phyloP scores from a whole-genome alignment of 257 asterid genomes.

The Nicotiana knightiana region DNA sequence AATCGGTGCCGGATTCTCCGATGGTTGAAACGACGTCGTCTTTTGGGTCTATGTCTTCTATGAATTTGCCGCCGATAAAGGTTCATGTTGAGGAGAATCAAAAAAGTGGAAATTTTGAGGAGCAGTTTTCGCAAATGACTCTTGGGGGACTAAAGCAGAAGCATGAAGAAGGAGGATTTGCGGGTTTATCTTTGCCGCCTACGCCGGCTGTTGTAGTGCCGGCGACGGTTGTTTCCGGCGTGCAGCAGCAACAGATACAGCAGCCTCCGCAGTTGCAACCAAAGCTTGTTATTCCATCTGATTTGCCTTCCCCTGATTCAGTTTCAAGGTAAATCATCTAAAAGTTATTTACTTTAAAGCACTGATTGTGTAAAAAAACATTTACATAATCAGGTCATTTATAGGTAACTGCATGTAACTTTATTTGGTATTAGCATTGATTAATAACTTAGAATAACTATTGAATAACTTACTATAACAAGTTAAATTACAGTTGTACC shows the following conservation, averaged over 20 bases:
- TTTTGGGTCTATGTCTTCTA: conserved; percentile 75
- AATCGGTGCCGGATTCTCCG: conserved; percentile 84
- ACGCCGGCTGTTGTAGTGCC: background rate
- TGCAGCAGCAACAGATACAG: conserved; percentile 8
- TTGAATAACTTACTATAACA: too few species aligned
- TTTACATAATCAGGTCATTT: too few species aligned
- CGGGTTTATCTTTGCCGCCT: conserved; percentile 10
- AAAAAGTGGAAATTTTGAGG: conserved; percentile 60
- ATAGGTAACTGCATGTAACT: too few species aligned
- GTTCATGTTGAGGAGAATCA: conserved; percentile 63
- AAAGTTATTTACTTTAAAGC: background rate
- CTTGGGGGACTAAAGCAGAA: conserved; percentile 32
- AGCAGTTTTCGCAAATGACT: conserved; percentile 61
- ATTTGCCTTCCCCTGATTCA: conserved; percentile 17
- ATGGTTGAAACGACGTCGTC: conserved; percentile 73
- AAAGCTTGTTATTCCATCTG: conserved; percentile 6
- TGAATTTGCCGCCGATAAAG: conserved; percentile 75
- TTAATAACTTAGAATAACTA: too few species aligned
- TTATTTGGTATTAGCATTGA: too few species aligned
- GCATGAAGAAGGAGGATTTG: conserved; percentile 47
- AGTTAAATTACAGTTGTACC: too few species aligned
- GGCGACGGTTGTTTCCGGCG: background rate
- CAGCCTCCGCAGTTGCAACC: conserved; percentile 7
- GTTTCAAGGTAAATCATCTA: conserved; percentile 9
- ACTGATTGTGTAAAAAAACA: too few species aligned